Evolutionary conservation across 257 asterid species (phyloP), one percentile per base, ranked within the genome.

Genomic region (Lithospermum erythrorhizon): DNA sequence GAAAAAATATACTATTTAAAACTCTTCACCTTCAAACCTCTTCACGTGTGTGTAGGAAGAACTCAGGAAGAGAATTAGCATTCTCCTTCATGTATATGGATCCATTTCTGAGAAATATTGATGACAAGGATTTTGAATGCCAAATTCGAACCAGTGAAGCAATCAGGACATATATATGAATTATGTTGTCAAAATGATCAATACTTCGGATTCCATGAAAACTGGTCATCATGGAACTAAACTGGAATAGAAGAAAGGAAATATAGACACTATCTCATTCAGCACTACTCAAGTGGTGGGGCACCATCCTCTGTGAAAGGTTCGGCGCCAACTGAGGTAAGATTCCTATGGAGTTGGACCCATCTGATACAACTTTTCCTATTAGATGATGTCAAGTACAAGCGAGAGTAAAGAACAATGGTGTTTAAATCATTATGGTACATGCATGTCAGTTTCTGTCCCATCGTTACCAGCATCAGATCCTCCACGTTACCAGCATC

Each of bases 381-480:
- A 32, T 54, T 47, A 22, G 56, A 3, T 65, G 58, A 61, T 68
- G 67, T 57, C 52, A 22, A 63, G n/a, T n/a, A n/a, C n/a, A n/a
- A n/a, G n/a, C n/a, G n/a, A n/a, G n/a, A n/a, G n/a, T n/a, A n/a
- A n/a, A n/a, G 61, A n/a, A 51, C 21, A 60, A 59, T 49, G 63
- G 49, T 69, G 30, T 53, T 58, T 68, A 45, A 61, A 57, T 76
- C 81, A 90, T 90, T 72, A 90, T 83, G 57, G 65, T 81, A 85
- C 97, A 90, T 32, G 95, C 74, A 67, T 79, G 59, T 62, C 97
- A 90, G 35, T 83, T 65, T 65, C 79, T 25, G 11, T 79, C 69
- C 79, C 80, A 61, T 62, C 74, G 65, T 77, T 84, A 74, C 84
- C 97, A 35, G 81, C 90, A 18, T 87, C 96, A 21, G 96, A 9